phyloP scores from a whole-genome alignment of 1,139 yeast species.

The Citeromyces hawaiiensis region DNA sequence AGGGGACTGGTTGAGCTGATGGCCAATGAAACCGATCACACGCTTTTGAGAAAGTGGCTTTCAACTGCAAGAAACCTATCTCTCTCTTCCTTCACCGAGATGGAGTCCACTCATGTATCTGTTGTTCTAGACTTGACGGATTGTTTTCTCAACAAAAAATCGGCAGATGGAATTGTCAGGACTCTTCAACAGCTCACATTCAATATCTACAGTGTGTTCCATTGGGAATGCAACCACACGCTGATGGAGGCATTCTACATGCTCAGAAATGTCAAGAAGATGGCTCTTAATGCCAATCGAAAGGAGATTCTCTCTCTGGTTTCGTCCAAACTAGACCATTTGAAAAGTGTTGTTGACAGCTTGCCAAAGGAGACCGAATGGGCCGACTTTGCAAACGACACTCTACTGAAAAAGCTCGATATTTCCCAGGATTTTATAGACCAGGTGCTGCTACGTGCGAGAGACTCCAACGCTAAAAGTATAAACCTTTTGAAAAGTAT shows the following conservation, averaged over 20 bases:
- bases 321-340: neutral
- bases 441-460: neutral
- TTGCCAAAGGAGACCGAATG: neutral
- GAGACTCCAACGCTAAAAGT: constrained; percentile 1
- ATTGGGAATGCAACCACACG: constrained; percentile 1
- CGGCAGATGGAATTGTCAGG: neutral
- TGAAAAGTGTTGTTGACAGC: neutral
- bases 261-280: neutral
- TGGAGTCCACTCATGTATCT: neutral
- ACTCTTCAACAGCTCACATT: neutral
- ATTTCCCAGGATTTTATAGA: neutral
- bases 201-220: neutral
- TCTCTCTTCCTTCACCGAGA: neutral
- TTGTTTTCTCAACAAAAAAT: neutral
- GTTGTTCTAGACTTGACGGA: neutral
- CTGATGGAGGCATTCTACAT: neutral
- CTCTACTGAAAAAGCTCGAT: neutral
- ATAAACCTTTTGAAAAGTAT: neutral
- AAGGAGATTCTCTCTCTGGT: neutral
- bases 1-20: neutral
- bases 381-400: neutral
- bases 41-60: neutral
- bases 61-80: neutral
- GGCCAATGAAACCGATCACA: neutral
- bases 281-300: neutral